phyloP scores from a whole-genome alignment of 371 early-diverging fungal genomes.

The Furculomyces boomerangus region DNA sequence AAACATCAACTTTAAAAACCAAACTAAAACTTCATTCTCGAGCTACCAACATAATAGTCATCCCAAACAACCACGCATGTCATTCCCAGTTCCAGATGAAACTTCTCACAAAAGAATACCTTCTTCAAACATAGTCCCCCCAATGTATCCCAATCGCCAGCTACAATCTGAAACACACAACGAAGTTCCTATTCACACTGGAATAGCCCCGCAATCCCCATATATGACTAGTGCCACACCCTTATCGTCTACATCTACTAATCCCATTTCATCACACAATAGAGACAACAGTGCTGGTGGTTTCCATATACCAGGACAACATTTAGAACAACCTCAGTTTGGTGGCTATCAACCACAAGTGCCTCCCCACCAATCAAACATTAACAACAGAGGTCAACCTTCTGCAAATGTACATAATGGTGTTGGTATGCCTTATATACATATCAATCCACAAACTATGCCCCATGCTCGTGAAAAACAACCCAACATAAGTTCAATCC shows the following conservation, averaged over 20 bases:
- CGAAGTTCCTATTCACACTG: not conserved
- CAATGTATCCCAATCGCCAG: not conserved
- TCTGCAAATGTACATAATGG: not conserved
- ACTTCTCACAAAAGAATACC: not conserved
- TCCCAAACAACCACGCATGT: not conserved
- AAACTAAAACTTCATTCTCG: not conserved
- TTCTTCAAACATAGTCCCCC: not conserved
- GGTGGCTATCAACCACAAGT: not conserved
- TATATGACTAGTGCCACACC: constrained; percentile 3
- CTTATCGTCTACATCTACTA: not conserved
- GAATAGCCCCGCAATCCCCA: not conserved
- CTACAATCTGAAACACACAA: not conserved
- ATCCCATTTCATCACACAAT: not conserved
- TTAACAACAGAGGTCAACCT: not conserved
- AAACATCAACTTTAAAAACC: not conserved
- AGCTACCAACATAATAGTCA: not conserved
- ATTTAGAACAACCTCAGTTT: not conserved
- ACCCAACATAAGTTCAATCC: not conserved
- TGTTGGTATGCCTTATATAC: not conserved
- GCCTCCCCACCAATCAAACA: not conserved
- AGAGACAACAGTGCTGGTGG: constrained; percentile 1
- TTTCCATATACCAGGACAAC: constrained; percentile 1
- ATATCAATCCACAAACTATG: not conserved
- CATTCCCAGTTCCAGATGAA: not conserved
- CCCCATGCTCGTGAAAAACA: not conserved